These are phyloP conservation scores for Crithidia fasciculata DNA, from an alignment of 208 protist species.

Conservation along the genomic window DNA sequence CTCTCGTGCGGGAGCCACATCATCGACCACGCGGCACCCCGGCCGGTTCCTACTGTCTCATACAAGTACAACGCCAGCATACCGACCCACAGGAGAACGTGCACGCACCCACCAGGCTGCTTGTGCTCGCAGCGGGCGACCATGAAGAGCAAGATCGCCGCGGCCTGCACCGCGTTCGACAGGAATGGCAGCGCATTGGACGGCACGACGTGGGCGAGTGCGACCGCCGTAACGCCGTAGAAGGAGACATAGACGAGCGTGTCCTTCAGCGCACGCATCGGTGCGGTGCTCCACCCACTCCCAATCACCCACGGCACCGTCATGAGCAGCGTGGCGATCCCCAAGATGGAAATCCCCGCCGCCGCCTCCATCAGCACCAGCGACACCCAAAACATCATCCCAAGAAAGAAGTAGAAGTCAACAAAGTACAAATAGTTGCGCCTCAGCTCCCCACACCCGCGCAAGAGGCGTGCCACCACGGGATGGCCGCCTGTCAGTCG, in stretches of 20 bases:
- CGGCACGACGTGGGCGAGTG: conserved; percentile 33
- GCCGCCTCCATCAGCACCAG: conserved; percentile 44
- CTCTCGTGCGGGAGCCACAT: conserved; percentile 7
- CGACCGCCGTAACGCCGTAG: conserved; percentile 20
- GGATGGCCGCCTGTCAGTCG: conserved; percentile 19
- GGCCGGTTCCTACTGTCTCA: background rate
- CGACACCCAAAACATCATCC: conserved; percentile 51
- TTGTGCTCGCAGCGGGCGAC: conserved; percentile 42
- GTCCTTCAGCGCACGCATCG: conserved; percentile 19
- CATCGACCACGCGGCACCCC: background rate
- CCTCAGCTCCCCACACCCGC: conserved; percentile 15
- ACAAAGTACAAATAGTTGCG: conserved; percentile 57
- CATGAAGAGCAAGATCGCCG: conserved; percentile 41
- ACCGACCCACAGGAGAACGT: conserved; percentile 40
- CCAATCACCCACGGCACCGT: conserved; percentile 33
- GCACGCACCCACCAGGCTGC: conserved; percentile 31
- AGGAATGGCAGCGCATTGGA: conserved; percentile 35
- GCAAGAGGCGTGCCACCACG: background rate
- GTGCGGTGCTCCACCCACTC: conserved; percentile 14
- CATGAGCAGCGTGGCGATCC: conserved; percentile 19
- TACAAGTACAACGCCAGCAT: conserved; percentile 41
- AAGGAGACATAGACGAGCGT: conserved; percentile 18
- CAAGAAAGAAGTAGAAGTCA: conserved; percentile 57
- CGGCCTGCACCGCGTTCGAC: conserved; percentile 43
- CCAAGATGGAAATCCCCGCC: conserved; percentile 31